Conservation (phyloP, 495 filamentous ascomycete genomes). For the Lindgomyces ingoldianus region DNA sequence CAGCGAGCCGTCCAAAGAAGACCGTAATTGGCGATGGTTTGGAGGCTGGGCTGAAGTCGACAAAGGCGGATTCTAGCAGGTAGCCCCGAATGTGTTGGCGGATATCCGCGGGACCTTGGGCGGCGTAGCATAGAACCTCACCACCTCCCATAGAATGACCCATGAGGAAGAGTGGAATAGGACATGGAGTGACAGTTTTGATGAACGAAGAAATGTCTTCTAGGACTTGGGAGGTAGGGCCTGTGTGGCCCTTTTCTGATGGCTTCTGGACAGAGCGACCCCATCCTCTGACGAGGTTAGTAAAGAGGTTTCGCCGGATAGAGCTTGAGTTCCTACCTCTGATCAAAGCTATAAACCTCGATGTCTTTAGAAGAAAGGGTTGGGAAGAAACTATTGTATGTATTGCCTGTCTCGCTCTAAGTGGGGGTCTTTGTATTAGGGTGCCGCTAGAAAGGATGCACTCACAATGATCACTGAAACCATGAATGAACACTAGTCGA, state of each 20-base stretch:
- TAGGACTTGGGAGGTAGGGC: constrained; percentile 68
- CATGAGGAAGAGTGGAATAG: constrained; percentile 74
- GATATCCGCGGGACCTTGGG: constrained; percentile 46
- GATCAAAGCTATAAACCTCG: constrained; percentile 73
- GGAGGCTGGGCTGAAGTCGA: constrained; percentile 64
- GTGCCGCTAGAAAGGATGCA: neutral
- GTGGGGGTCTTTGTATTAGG: neutral
- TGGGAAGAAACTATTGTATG: constrained; percentile 69
- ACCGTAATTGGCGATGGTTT: constrained; percentile 61
- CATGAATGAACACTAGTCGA: constrained; percentile 76
- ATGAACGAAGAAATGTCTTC: constrained; percentile 73
- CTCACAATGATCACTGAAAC: constrained; percentile 77
- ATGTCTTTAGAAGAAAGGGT: constrained; percentile 70
- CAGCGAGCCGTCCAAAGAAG: constrained; percentile 62
- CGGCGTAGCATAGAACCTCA: constrained; percentile 59
- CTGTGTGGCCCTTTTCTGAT: constrained; percentile 65
- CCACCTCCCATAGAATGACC: constrained; percentile 88
- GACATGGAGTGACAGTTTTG: constrained; percentile 54
- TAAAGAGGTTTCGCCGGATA: constrained; percentile 55
- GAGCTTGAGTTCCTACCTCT: constrained; percentile 52
- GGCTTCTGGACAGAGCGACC: constrained; percentile 52
- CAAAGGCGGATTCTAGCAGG: constrained; percentile 67
- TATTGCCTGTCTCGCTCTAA: constrained; percentile 53
- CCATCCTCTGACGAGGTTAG: constrained; percentile 51
- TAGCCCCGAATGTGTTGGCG: constrained; percentile 57